Evolutionary conservation across 2,329 filamentous ascomycete genomes (phyloP), one percentile per base, ranked within the genome.

Genomic region (Colletotrichum godetiae): DNA sequence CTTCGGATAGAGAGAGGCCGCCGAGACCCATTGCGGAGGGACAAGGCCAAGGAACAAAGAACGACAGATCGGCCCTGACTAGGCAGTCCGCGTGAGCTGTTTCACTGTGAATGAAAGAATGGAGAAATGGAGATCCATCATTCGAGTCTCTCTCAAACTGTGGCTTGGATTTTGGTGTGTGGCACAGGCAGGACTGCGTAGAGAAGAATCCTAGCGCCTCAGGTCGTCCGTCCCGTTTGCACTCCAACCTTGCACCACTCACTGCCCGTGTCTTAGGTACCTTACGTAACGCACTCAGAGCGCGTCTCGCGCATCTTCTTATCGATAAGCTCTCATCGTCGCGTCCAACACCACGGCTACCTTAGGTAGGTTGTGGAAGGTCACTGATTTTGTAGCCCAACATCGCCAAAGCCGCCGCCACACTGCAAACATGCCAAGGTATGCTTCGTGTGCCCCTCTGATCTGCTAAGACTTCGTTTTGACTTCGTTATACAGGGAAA

Each of bases 401-500:
- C 59, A 49, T 46, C 61, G 58, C 24, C 61, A 35, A 59, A 69
- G 31, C 73, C 57, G 56, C 69, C 63, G 52, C 24, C 67, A 35
- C 46, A 59, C 60, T 37, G 35, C 62, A 75, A 59, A 33, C 6
- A 75, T 75, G 74, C 74, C 74, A 37, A 75, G 74, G 74, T 73
- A 42, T 22, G 73, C 66, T 55, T 33, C 49, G n/a, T 12, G 4
- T 12, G 27, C 13, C 13, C 57, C 35, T 15, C 22, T 10, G 2
- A 10, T 35, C 8, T 10, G 4, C 10, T 35, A 19, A 5, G 5
- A 24, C 8, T 5, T 3, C 1, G 13, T 8, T 19, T 37, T 73
- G 31, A 68, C 60, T 10, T n/a, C 24, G 3, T 12, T 10, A 22
- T 68, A 1, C 78, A 98, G 97, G 85, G 97, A 99, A 90, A 99